Evolutionary conservation across 1,139 yeast genomes (phyloP).

Genomic region (Debaryomycetaceae sp.): DNA sequence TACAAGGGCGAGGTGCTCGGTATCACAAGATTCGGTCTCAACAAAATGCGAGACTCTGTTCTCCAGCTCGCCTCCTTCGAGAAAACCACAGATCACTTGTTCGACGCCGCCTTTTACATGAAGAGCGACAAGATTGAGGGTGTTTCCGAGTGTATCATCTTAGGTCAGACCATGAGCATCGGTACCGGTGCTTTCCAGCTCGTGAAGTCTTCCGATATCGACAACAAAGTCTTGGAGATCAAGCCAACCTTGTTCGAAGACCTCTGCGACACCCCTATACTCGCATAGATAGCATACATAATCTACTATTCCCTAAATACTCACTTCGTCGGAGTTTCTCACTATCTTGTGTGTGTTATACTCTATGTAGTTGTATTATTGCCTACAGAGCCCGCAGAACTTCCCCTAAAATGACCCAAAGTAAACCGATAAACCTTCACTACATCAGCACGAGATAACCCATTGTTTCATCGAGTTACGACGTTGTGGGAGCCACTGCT

Average conservation of each 20-base stretch:
- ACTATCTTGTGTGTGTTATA: no score
- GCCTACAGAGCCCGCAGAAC: no score
- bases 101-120: slow-evolving; percentile 98
- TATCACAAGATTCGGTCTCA: slow-evolving; percentile 94
- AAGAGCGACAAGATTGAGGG: slow-evolving; percentile 95
- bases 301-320: no score
- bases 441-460: background rate
- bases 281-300: background rate
- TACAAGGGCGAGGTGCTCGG: slow-evolving; percentile 98
- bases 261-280: slow-evolving; percentile 24
- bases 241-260: slow-evolving; percentile 64
- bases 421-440: no score
- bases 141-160: slow-evolving; percentile 94
- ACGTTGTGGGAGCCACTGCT: background rate
- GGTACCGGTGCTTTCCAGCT: slow-evolving; percentile 97
- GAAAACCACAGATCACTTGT: slow-evolving; percentile 96
- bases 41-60: slow-evolving; percentile 98
- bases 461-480: background rate
- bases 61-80: slow-evolving; percentile 96
- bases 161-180: slow-evolving; percentile 95
- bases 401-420: no score
- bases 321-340: no score
- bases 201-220: slow-evolving; percentile 55
- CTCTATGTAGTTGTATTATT: no score
- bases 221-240: slow-evolving; percentile 40